A percentile compares a stretch with the other conserved stretches of the same genome.
These are phyloP conservation scores for Emergomyces pasteurianus DNA, from an alignment of 2,329 filamentous ascomycete species.

Conservation along the genomic window DNA sequence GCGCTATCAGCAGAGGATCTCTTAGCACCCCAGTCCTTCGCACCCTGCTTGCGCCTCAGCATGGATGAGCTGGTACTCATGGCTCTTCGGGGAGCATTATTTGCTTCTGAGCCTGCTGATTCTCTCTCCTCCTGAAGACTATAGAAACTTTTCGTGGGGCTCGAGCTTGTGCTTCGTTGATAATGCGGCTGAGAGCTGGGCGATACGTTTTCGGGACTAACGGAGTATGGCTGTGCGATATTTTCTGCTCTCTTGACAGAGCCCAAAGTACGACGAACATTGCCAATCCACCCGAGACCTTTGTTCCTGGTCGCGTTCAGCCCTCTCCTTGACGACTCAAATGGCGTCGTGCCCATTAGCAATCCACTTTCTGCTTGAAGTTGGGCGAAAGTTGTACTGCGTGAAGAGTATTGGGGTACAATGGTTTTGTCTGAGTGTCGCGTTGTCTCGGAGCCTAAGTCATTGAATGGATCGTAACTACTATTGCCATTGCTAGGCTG, in stretches of 20 bases:
- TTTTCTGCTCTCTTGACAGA: slow-evolving; percentile 16
- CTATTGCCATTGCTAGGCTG: neutral
- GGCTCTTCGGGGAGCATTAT: slow-evolving; percentile 31
- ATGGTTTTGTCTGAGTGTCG: slow-evolving; percentile 7
- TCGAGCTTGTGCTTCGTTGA: slow-evolving; percentile 15
- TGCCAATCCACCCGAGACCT: slow-evolving; percentile 58
- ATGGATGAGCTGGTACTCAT: slow-evolving; percentile 38
- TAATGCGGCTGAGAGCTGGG: neutral
- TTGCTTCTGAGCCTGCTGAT: neutral
- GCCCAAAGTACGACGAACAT: slow-evolving; percentile 51
- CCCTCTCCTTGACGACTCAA: slow-evolving; percentile 19
- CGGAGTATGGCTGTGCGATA: slow-evolving; percentile 1
- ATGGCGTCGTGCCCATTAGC: slow-evolving; percentile 33
- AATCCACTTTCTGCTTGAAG: slow-evolving; percentile 42
- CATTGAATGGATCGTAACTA: slow-evolving; percentile 9
- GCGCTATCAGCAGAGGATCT: slow-evolving; percentile 10
- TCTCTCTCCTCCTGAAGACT: slow-evolving; percentile 5
- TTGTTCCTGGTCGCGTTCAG: slow-evolving; percentile 23
- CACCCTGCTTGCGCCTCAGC: slow-evolving; percentile 40
- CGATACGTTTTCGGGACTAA: slow-evolving; percentile 1
- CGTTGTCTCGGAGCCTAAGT: neutral
- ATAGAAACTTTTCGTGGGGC: slow-evolving; percentile 14
- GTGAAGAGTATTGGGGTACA: slow-evolving; percentile 26
- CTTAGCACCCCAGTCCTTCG: slow-evolving; percentile 40
- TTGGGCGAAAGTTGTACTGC: slow-evolving; percentile 29